These are phyloP conservation scores for Candida quercuum DNA, from an alignment of 805 yeast species.

Conservation along the genomic window DNA sequence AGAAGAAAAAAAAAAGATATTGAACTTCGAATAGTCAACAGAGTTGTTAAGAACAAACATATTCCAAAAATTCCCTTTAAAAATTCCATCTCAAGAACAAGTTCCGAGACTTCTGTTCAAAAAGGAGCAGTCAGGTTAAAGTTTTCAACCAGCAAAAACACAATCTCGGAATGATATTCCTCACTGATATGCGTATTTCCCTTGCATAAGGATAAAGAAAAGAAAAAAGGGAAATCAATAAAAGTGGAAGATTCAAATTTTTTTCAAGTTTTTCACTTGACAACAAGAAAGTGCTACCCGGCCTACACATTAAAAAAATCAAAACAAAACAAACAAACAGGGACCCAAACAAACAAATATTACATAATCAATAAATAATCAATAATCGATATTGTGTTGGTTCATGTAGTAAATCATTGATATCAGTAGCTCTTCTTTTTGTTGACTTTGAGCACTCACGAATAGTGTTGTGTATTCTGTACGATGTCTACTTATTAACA, in stretches of 20 bases:
- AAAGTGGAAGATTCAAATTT: neutral
- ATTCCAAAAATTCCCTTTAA: slow-evolving; percentile 1
- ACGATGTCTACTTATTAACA: too few species aligned
- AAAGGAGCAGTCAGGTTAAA: slow-evolving; percentile 88
- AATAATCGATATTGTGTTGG: too few species aligned
- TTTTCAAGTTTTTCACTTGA: neutral
- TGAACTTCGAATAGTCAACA: neutral
- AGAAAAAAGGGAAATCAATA: slow-evolving; percentile 17
- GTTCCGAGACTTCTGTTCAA: slow-evolving; percentile 5
- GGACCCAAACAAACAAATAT: too few species aligned
- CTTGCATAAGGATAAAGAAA: slow-evolving; percentile 94
- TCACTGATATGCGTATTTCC: slow-evolving; percentile 99
- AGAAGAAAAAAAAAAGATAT: neutral
- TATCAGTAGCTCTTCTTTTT: too few species aligned
- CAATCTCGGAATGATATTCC: slow-evolving; percentile 99
- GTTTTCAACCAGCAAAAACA: slow-evolving; percentile 99
- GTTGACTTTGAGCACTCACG: too few species aligned
- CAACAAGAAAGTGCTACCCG: neutral
- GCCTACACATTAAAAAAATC: too few species aligned
- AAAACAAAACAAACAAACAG: too few species aligned
- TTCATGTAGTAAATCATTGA: too few species aligned
- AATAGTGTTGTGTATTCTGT: too few species aligned
- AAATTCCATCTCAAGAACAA: neutral
- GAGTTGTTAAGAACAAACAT: neutral
- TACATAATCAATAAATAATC: too few species aligned